A percentile compares a stretch with the other conserved stretches of the same genome.
Evolutionary conservation across 2,329 filamentous ascomycete species (phyloP).

Genomic region (Trichoderma aggressivum): DNA sequence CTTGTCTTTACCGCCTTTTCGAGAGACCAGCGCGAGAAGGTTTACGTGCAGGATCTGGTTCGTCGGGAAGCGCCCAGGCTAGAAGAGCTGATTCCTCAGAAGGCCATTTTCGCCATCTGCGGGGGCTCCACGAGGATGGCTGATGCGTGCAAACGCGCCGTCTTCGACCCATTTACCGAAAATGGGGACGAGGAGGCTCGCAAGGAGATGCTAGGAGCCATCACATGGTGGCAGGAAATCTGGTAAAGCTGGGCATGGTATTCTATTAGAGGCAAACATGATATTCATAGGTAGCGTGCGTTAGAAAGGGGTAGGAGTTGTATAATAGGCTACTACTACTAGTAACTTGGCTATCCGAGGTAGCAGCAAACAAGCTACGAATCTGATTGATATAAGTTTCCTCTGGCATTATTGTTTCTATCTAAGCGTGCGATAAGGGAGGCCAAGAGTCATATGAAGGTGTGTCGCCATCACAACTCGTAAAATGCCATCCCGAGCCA

Average conservation of each 20-base stretch:
- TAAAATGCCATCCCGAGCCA: not conserved
- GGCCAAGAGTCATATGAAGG: not conserved
- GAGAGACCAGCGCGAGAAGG: conserved; percentile 45
- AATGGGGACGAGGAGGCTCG: conserved; percentile 39
- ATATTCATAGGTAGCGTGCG: not conserved
- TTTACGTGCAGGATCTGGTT: conserved; percentile 56
- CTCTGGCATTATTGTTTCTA: not conserved
- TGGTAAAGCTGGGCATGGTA: conserved; percentile 31
- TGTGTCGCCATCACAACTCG: not conserved
- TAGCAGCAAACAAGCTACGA: not conserved
- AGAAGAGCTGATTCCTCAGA: conserved; percentile 33
- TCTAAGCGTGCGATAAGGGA: not conserved
- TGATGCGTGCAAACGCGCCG: conserved; percentile 49
- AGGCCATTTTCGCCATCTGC: conserved; percentile 51
- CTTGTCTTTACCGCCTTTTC: conserved; percentile 47
- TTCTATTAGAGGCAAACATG: not conserved
- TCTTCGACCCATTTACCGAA: conserved; percentile 47
- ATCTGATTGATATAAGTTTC: not conserved
- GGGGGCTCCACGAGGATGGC: conserved; percentile 59
- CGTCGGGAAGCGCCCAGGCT: conserved; percentile 39
- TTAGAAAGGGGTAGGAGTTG: not conserved
- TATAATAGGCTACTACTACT: not conserved
- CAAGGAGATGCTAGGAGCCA: conserved; percentile 34
- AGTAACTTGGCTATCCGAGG: not conserved
- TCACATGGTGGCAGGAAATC: conserved; percentile 57